phyloP scores from a whole-genome alignment of 2,329 filamentous ascomycete genomes.

The Fragosphaeria purpurea region DNA sequence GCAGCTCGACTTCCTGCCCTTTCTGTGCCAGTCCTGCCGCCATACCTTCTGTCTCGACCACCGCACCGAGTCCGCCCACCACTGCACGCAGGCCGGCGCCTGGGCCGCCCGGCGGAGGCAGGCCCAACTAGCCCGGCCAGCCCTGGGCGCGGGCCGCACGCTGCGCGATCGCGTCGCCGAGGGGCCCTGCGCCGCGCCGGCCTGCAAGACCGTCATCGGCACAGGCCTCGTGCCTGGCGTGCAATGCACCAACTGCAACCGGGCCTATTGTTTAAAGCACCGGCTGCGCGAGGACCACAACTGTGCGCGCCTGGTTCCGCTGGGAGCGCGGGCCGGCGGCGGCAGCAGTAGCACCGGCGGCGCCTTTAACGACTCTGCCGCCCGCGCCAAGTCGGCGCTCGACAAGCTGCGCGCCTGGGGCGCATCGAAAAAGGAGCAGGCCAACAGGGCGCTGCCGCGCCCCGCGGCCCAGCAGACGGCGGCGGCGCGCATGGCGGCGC shows the following conservation, averaged over 20 bases:
- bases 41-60: conserved; percentile 89
- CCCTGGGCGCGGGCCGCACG: conserved; percentile 43
- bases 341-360: conserved; percentile 14
- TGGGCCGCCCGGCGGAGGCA: conserved; percentile 50
- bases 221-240: conserved; percentile 58
- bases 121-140: conserved; percentile 42
- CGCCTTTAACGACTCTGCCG: conserved; percentile 36
- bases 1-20: conserved; percentile 92
- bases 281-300: conserved; percentile 72
- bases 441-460: conserved; percentile 48
- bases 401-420: conserved; percentile 74
- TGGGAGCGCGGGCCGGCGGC: conserved; percentile 33
- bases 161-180: conserved; percentile 46
- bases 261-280: conserved; percentile 69
- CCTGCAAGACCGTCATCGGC: conserved; percentile 62
- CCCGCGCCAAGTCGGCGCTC: conserved; percentile 65
- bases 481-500: conserved; percentile 54
- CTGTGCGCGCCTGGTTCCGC: conserved; percentile 62
- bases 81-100: conserved; percentile 49
- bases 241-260: conserved; percentile 61
- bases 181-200: conserved; percentile 56
- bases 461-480: conserved; percentile 39
- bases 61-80: conserved; percentile 74
- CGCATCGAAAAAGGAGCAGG: conserved; percentile 56
- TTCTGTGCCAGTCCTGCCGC: conserved; percentile 80